Base-by-base conservation (phyloP, 2,329 filamentous ascomycete species). In the Fusarium sublunatum region DNA sequence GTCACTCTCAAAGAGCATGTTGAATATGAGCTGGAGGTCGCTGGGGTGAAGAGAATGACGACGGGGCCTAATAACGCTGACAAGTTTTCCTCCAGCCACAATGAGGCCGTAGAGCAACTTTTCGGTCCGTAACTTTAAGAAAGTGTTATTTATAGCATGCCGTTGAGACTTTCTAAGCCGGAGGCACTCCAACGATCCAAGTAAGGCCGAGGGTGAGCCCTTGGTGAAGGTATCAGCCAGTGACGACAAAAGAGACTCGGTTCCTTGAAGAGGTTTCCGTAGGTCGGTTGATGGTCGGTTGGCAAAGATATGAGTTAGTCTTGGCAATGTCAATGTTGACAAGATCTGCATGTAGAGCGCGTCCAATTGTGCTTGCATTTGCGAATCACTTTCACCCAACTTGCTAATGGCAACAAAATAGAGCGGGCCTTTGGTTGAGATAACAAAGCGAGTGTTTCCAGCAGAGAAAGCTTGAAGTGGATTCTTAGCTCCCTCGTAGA, bases 281-380 rank as follows among this genome's bases (percentile, higher is more conserved):
- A 99, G 82, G 76, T 99, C 96, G 36, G 92, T 95, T n/a, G 94
- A 97, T 7, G 95, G 94, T 12, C 95, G 88, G 64, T 93, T 87
- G 11, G 88, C 90, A 73, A 99, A 99, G 58, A 98, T 91, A 69
- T 90, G 91, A 45, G 88, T 91, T 65, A 99, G 84, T 12, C 87
- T 91, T 0, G 95, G 94, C 8, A 99, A 83, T 0, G 95, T 99
- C 58, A 99, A 80, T 0, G 96, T 99, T 2, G 95, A 98, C 25
- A 99, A 78, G 47, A 99, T 97, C 76, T 99, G 95, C 91, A 97
- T 98, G 76, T 99, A 99, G 34, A 99, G 79, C 11, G 94, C 93
- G 65, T 97, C 93, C 3, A 99, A 86, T 75, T 99, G 95, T 19
- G 88, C 86, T 50, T 91, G 87, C 19, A 99, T 84, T 75, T 99